Base-by-base conservation (phyloP, 2,329 filamentous ascomycete species). In the Monilinia fructicola region DNA sequence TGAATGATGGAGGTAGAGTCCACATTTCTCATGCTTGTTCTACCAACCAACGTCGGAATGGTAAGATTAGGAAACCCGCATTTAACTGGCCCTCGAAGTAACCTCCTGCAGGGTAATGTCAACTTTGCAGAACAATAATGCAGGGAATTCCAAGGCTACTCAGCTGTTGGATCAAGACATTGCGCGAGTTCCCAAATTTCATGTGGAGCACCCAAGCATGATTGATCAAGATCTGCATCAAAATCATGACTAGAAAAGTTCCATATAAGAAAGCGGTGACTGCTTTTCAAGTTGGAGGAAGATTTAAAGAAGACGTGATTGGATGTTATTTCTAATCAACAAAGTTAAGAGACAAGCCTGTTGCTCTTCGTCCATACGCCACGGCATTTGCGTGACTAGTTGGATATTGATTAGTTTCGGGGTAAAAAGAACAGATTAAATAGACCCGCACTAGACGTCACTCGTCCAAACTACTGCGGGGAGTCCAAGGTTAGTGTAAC, bases 381-480 rank as follows among this genome's bases (percentile, higher is more conserved):
- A 65, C 46, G 55, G 46, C 38, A 54, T 35, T 61, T 60, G 48
- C 12, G 14, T 61, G 38, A 65, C 31, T 46, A 54, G 40, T 9
- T 44, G 11, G 4, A n/a, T 12, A 42, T 38, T 46, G n/a, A n/a
- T n/a, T 38, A 48, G 26, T 26, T 48, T 54, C 35, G 46, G 64
- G 50, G 38, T 42, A 56, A 46, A 61, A 26, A 50, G 55, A 54
- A 54, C n/a, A 26, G 61, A 38, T 44, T 44, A 23, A 54, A 23
- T 53, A 58, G 64, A 44, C 26, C 55, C 64, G 60, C 64, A 42
- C 18, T 23, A 60, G 55, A 66, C 64, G 55, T 66, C 64, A 61
- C 55, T 54, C 18, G 38, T 23, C 44, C 42, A 54, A 38, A 52
- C 28, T 61, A 52, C 28, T 61, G 55, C 28, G 55, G 38, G 64